Base-by-base conservation (phyloP, 805 yeast species). In the Wickerhamomyces alni region DNA sequence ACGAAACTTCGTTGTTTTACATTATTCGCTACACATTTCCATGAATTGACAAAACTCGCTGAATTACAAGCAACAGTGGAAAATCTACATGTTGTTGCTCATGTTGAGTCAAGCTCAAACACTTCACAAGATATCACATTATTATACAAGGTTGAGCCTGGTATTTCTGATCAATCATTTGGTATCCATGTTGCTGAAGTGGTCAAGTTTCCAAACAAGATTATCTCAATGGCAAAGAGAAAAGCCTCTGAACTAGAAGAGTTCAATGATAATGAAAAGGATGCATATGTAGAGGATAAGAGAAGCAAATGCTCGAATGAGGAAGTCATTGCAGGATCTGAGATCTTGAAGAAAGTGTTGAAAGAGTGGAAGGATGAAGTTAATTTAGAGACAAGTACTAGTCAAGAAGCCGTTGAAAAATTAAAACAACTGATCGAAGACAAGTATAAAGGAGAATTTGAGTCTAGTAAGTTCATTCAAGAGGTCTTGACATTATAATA, bases 181-280 rank as follows among this genome's bases (percentile, higher is more conserved):
- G 99, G 99, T 62, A 89, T 93, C 35, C 95, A 93, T 58, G 99
- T 93, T 34, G 98, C 98, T 0, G 97, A 93, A 62, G 80, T 91
- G 24, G 98, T 91, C 16, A 83, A 86, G 50, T 93, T 93, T 61
- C 99, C 98, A 2, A 66, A 69, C 18, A 93, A 93, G 61, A 93
- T 93, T 36, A 79, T 93, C 35, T 74, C 77, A 41, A 93, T 93
- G 98, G 96, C 99, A 8, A 93, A 91, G 57, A 75, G 98, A 44
- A 91, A 91, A 59, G 95, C 97, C 0, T 67, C 74, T 5, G 98
- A 93, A 55, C 68, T 91, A 39, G 97, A 88, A 57, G 85, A 77
- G 41, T 68, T 72, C 43, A 63, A 66, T 41, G 57, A 64, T 35
- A 57, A 54, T 18, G 66, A 63, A 33, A 66, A 69, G 18, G 68